Evolutionary conservation across 495 filamentous ascomycete genomes (phyloP).

Genomic region (Clavariopsis aquatica): DNA sequence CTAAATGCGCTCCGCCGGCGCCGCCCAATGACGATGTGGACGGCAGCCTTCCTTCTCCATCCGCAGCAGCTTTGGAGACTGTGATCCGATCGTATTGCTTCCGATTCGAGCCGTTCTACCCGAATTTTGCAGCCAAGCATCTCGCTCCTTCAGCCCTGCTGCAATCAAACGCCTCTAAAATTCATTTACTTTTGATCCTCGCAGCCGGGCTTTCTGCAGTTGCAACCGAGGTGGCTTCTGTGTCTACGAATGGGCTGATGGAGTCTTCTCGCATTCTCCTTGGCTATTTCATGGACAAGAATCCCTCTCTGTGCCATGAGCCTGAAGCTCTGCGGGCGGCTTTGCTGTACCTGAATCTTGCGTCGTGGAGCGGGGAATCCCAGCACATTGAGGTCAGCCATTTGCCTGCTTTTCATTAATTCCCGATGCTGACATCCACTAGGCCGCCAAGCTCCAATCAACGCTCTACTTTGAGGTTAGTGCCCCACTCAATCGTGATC

Average conservation of each 20-base stretch:
- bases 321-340: conserved; percentile 20
- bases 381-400: conserved; percentile 34
- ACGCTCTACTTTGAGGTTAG: conserved; percentile 22
- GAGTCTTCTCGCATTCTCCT: conserved; percentile 33
- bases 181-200: conserved; percentile 34
- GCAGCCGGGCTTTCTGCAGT: conserved; percentile 31
- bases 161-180: conserved; percentile 14
- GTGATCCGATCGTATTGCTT: conserved; percentile 22
- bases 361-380: conserved; percentile 32
- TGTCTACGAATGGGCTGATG: conserved; percentile 28
- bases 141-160: conserved; percentile 15
- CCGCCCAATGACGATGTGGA: conserved; percentile 9
- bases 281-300: conserved; percentile 22
- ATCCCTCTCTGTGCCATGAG: conserved; percentile 18
- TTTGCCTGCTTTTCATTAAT: conserved; percentile 10
- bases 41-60: conserved; percentile 14
- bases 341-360: conserved; percentile 23
- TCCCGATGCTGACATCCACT: conserved; percentile 10
- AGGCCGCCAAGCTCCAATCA: conserved; percentile 27
- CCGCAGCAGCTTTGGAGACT: conserved; percentile 15
- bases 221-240: background rate
- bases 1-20: conserved; percentile 13
- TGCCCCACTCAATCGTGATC: conserved; percentile 11
- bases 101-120: conserved; percentile 32
- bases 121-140: conserved; percentile 9